phyloP scores from a whole-genome alignment of 2,329 filamentous ascomycete species.

The Fusarium scirpi region DNA sequence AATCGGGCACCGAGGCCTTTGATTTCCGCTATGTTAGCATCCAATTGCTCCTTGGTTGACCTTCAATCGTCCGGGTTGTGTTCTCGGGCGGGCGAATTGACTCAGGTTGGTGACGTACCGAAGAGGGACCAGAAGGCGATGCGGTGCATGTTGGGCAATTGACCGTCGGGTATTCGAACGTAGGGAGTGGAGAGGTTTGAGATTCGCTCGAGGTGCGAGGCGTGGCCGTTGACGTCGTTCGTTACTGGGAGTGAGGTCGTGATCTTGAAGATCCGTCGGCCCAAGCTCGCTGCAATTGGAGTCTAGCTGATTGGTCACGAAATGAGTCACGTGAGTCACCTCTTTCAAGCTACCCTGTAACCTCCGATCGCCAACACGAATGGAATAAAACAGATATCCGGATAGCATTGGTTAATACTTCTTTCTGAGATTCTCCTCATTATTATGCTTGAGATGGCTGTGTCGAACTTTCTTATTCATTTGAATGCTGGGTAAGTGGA shows the following conservation, averaged over 20 bases:
- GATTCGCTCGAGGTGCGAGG: constrained; percentile 37
- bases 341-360: constrained; percentile 24
- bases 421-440: too few relatives aligned
- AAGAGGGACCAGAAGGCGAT: constrained; percentile 90
- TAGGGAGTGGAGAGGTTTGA: constrained; percentile 27
- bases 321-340: constrained; percentile 35
- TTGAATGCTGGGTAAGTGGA: not conserved
- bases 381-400: not conserved
- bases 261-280: constrained; percentile 43
- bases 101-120: constrained; percentile 66
- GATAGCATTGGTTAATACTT: too few relatives aligned
- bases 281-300: constrained; percentile 47
- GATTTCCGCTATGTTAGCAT: constrained; percentile 23
- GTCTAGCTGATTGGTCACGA: constrained; percentile 43
- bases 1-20: constrained; percentile 89
- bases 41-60: not conserved
- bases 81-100: constrained; percentile 30
- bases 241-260: constrained; percentile 47
- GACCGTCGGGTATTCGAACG: constrained; percentile 35
- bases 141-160: constrained; percentile 65
- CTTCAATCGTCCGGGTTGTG: not conserved
- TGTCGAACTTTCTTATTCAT: not conserved
- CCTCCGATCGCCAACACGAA: fast-evolving
- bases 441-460: not conserved
- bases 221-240: constrained; percentile 39